These are phyloP conservation scores for Pseudogymnoascus sp. DNA, from an alignment of 2,329 filamentous ascomycete species.

Conservation along the genomic window DNA sequence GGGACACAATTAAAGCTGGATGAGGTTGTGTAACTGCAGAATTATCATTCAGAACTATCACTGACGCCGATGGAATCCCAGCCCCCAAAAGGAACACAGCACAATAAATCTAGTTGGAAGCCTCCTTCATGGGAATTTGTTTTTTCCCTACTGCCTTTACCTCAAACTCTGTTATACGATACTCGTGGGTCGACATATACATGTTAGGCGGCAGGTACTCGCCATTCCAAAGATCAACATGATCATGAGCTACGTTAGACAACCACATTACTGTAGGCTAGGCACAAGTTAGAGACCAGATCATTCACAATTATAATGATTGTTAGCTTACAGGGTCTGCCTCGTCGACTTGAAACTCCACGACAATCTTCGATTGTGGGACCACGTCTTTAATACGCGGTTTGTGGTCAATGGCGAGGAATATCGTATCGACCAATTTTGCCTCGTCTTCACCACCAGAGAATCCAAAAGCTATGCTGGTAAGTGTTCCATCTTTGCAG, in stretches of 20 bases:
- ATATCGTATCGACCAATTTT: neutral
- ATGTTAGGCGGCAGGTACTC: neutral
- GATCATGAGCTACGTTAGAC: neutral
- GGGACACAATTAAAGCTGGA: neutral
- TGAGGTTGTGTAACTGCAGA: neutral
- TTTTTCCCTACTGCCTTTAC: neutral
- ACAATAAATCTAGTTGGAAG: neutral
- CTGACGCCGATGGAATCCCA: neutral
- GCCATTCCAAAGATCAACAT: neutral
- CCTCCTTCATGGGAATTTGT: neutral
- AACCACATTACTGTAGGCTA: constrained; percentile 10
- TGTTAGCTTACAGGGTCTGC: neutral
- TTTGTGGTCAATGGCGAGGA: constrained; percentile 6
- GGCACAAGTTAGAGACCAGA: neutral
- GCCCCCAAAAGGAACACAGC: neutral
- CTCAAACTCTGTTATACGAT: neutral
- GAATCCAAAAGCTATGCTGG: constrained; percentile 7
- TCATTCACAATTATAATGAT: neutral
- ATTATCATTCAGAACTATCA: neutral
- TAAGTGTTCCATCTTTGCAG: neutral
- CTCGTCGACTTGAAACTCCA: neutral
- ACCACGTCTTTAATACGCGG: neutral
- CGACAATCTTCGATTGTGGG: neutral
- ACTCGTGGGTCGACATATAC: neutral
- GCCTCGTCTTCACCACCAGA: neutral